These are phyloP conservation scores for Calonectria pauciramosa DNA, from an alignment of 2,329 filamentous ascomycete genomes.

Conservation along the genomic window DNA sequence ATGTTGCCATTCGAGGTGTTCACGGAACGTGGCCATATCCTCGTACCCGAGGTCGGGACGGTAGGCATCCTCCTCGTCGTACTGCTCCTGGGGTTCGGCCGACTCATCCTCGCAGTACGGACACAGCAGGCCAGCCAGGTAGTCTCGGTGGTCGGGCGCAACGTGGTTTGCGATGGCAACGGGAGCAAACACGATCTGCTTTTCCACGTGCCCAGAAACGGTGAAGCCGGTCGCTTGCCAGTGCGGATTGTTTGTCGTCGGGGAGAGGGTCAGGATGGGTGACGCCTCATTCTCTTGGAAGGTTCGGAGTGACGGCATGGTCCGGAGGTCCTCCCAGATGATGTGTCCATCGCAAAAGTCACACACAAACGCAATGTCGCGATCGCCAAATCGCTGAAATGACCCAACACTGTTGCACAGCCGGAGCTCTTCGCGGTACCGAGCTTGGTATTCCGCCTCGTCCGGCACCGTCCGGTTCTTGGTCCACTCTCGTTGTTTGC, in stretches of 20 bases:
- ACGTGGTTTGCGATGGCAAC: constrained; percentile 71
- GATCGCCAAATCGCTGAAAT: constrained; percentile 68
- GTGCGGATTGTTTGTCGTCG: constrained; percentile 52
- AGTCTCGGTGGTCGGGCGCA: constrained; percentile 63
- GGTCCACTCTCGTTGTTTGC: constrained; percentile 59
- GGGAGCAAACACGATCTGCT: constrained; percentile 68
- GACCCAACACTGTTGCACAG: constrained; percentile 67
- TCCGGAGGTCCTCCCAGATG: constrained; percentile 69
- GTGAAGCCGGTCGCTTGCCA: constrained; percentile 67
- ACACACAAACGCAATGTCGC: constrained; percentile 70
- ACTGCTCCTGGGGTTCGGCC: constrained; percentile 56
- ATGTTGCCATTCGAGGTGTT: constrained; percentile 71
- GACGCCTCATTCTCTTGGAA: constrained; percentile 45
- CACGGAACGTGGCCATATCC: constrained; percentile 62
- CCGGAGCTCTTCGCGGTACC: constrained; percentile 63
- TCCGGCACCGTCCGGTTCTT: constrained; percentile 40
- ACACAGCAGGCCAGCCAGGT: constrained; percentile 66
- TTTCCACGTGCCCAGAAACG: constrained; percentile 57
- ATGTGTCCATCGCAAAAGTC: constrained; percentile 74
- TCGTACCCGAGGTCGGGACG: constrained; percentile 66
- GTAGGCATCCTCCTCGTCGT: constrained; percentile 65
- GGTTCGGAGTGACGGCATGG: constrained; percentile 63
- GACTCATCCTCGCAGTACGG: constrained; percentile 70
- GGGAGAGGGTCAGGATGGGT: constrained; percentile 41
- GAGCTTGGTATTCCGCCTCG: constrained; percentile 51